Conservation (phyloP, 2,329 filamentous ascomycete genomes). For the Sporothrix inflata region DNA sequence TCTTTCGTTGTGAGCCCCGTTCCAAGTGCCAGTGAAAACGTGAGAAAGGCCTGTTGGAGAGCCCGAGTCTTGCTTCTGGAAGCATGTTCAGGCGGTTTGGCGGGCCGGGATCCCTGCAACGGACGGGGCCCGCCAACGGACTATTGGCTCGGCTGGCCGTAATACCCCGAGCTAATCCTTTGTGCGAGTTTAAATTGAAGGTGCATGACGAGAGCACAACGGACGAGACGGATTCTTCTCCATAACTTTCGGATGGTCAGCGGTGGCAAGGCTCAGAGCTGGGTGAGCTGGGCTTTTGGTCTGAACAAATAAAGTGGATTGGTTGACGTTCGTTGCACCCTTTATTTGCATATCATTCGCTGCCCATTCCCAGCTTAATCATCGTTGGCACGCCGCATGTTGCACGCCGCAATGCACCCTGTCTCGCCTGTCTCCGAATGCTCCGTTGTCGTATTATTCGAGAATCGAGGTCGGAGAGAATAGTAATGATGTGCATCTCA, state of each 20-base stretch:
- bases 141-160: slow-evolving; percentile 28
- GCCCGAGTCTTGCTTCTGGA: slow-evolving; percentile 6
- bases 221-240: neutral
- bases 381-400: neutral
- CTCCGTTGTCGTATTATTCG: slow-evolving; percentile 9
- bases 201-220: neutral
- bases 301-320: neutral
- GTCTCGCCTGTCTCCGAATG: neutral
- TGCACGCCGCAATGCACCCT: neutral
- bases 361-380: neutral
- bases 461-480: neutral
- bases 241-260: neutral
- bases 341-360: neutral
- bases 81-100: slow-evolving; percentile 14
- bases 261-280: slow-evolving; percentile 5
- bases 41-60: neutral
- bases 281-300: neutral
- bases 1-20: neutral
- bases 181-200: slow-evolving; percentile 8
- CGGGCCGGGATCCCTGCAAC: slow-evolving; percentile 27
- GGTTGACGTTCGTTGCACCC: neutral
- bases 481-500: neutral
- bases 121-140: slow-evolving; percentile 21
- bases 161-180: slow-evolving; percentile 22
- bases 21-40: slow-evolving; percentile 6